Conservation (phyloP, 1,139 yeast species). For the Pichia sp. region DNA sequence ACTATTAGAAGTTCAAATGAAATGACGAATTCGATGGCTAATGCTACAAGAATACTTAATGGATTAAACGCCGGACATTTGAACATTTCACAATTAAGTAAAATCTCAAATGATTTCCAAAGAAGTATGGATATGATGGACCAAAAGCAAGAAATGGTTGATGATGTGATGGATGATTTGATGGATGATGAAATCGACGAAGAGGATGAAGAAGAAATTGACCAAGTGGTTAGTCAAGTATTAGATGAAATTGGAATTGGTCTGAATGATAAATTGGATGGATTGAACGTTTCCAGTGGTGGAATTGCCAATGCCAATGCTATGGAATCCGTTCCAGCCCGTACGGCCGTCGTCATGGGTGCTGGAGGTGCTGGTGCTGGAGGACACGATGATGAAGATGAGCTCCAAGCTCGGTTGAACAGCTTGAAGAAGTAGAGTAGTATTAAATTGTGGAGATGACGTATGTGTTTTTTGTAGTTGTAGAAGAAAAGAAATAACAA, state of each 20-base stretch:
- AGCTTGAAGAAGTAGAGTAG: slow-evolving; percentile 56
- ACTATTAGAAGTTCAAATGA: slow-evolving; percentile 89
- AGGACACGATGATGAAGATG: slow-evolving; percentile 54
- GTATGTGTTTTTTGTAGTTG: neutral
- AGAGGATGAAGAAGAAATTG: slow-evolving; percentile 80
- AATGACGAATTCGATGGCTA: slow-evolving; percentile 92
- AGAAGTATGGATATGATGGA: slow-evolving; percentile 94
- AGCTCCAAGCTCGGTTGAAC: slow-evolving; percentile 81
- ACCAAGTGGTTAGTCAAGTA: slow-evolving; percentile 85
- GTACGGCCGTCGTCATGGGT: slow-evolving; percentile 31
- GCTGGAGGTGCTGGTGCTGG: slow-evolving; percentile 32
- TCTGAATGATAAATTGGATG: slow-evolving; percentile 60
- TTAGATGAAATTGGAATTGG: slow-evolving; percentile 95
- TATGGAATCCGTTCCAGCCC: slow-evolving; percentile 39
- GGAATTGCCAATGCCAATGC: slow-evolving; percentile 27
- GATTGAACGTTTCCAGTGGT: slow-evolving; percentile 17
- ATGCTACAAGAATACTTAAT: slow-evolving; percentile 81
- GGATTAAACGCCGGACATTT: slow-evolving; percentile 76
- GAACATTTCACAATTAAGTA: slow-evolving; percentile 84
- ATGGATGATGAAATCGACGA: slow-evolving; percentile 81
- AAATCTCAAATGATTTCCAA: slow-evolving; percentile 93
- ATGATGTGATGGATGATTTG: slow-evolving; percentile 93
- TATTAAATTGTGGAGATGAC: neutral
- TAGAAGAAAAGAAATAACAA: neutral
- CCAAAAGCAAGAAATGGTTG: slow-evolving; percentile 98